Evolutionary conservation across 306 rosid species (phyloP).

Genomic region (Pyrus communis): DNA sequence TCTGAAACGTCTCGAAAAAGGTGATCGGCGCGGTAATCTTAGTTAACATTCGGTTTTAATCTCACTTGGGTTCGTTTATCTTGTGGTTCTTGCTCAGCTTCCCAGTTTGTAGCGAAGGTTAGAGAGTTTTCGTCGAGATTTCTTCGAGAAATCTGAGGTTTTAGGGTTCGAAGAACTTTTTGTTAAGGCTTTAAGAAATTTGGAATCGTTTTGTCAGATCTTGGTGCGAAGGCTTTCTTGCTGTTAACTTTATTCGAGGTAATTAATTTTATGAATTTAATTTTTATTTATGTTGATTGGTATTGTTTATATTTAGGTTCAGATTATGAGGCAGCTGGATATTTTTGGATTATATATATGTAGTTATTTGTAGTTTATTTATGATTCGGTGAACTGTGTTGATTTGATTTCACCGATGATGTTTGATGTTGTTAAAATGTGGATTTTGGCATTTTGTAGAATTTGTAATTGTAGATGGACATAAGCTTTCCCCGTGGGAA

Average conservation of each 20-base stretch:
- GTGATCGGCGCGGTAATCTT: conserved; percentile 94
- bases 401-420: not conserved
- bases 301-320: not conserved
- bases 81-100: not conserved
- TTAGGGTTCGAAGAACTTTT: not conserved
- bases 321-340: not conserved
- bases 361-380: not conserved
- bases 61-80: not conserved
- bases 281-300: not conserved
- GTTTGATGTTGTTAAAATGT: not conserved
- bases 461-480: conserved; percentile 48
- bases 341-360: not conserved
- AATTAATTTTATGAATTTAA: not conserved
- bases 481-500: conserved; percentile 19
- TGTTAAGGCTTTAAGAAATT: not conserved
- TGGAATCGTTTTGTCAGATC: not conserved
- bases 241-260: not conserved
- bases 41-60: conserved; percentile 45
- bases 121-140: not conserved
- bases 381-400: not conserved
- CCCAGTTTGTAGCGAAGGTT: not conserved
- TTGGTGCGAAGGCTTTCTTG: not conserved
- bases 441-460: conserved; percentile 20
- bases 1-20: conserved; percentile 60
- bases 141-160: not conserved